Percentiles rank a stretch among this genome's conserved stretches.
phyloP scores from a whole-genome alignment of 2,329 filamentous ascomycete species.

The Hortaea sp. region DNA sequence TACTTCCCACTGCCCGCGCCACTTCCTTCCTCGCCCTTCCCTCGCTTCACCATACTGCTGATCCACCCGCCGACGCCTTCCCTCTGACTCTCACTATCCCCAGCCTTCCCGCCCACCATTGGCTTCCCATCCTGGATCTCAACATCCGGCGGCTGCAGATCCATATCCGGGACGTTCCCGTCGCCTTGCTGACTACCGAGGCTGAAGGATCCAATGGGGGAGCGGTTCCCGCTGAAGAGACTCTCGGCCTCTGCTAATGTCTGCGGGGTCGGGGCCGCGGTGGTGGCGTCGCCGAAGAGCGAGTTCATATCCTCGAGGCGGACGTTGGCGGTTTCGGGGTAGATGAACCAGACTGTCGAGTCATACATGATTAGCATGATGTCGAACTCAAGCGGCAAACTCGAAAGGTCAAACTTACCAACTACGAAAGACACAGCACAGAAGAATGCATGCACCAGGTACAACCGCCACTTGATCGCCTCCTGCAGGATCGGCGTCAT shows the following conservation, averaged over 20 bases:
- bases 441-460: constrained; percentile 93
- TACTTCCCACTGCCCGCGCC: constrained; percentile 32
- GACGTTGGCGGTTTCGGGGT: constrained; percentile 92
- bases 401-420: constrained; percentile 51
- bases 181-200: constrained; percentile 43
- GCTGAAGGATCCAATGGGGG: constrained; percentile 70
- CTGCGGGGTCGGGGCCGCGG: constrained; percentile 68
- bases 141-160: constrained; percentile 68
- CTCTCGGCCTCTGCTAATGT: constrained; percentile 72
- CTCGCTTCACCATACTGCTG: constrained; percentile 52
- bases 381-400: too few species aligned
- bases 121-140: constrained; percentile 42
- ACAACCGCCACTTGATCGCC: constrained; percentile 85
- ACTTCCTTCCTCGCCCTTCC: constrained; percentile 33
- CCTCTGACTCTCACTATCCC: constrained; percentile 19
- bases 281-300: constrained; percentile 87
- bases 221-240: constrained; percentile 59
- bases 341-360: constrained; percentile 79
- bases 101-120: constrained; percentile 28
- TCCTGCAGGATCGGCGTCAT: constrained; percentile 90
- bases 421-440: constrained; percentile 91
- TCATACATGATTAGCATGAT: neutral
- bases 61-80: constrained; percentile 63
- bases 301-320: constrained; percentile 94
- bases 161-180: constrained; percentile 62